Percentiles rank a stretch among this genome's conserved stretches.
Conservation (phyloP, 2,329 filamentous ascomycete species). For the Colletotrichum magnum region DNA sequence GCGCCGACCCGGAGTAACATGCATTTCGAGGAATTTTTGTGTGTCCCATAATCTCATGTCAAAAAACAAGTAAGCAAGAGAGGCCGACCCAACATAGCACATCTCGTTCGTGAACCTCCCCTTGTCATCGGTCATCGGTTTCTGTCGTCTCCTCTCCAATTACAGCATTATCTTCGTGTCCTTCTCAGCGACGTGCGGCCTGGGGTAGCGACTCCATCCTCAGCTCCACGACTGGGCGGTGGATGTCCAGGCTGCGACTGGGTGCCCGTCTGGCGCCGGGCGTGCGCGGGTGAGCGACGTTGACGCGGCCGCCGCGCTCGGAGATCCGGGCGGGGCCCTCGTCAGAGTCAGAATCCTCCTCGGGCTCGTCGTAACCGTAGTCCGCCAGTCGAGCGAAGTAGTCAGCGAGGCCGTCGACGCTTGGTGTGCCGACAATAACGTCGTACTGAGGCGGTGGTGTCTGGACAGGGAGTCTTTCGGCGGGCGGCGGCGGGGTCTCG, state of each 20-base stretch:
- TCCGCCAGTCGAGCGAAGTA: slow-evolving; percentile 88
- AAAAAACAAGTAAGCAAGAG: slow-evolving; percentile 2
- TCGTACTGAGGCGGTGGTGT: slow-evolving; percentile 92
- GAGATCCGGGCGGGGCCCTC: slow-evolving; percentile 62
- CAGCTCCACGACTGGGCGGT: slow-evolving; percentile 56
- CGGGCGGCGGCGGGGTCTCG: slow-evolving; percentile 79
- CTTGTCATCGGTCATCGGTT: not conserved
- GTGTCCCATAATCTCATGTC: slow-evolving; percentile 16
- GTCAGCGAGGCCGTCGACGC: slow-evolving; percentile 81
- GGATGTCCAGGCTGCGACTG: slow-evolving; percentile 70
- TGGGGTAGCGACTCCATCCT: slow-evolving; percentile 46
- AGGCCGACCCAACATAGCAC: not conserved
- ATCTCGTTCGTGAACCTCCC: not conserved
- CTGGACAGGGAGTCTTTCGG: slow-evolving; percentile 58
- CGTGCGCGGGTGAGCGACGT: slow-evolving; percentile 70
- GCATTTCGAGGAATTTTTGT: not conserved
- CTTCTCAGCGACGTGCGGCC: not conserved
- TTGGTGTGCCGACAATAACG: slow-evolving; percentile 77
- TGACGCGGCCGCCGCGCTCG: slow-evolving; percentile 68
- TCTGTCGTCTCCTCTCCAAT: not conserved
- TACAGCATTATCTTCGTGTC: slow-evolving; percentile 20
- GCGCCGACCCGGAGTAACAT: slow-evolving; percentile 21
- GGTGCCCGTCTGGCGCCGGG: slow-evolving; percentile 67
- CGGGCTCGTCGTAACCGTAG: slow-evolving; percentile 67
- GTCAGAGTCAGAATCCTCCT: slow-evolving; percentile 63